Base-by-base conservation (phyloP, 306 rosid genomes). In the Quercus mongolica region DNA sequence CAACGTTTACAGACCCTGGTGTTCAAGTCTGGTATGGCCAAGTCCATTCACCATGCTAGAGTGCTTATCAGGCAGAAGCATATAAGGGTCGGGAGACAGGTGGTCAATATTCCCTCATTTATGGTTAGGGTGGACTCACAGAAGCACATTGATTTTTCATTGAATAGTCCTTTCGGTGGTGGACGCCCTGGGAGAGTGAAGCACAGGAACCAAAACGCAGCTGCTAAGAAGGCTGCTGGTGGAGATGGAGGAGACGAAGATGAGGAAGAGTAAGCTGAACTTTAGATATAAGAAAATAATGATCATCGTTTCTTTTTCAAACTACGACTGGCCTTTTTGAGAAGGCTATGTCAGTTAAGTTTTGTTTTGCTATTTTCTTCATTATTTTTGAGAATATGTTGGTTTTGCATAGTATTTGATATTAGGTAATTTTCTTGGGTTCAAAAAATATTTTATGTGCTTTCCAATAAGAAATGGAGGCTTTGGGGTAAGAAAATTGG, bases 11-110 rank as follows among this genome's bases (percentile, higher is more conserved):
- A 83, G 57, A 86, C 87, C 5, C 75, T 83, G 0, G 87, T 86
- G 12, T 86, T 77, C 83, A 86, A 86, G 79, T 80, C 83, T 23
- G 85, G 87, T 49, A 86, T 86, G 89, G 87, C 89, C n/a, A 86
- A 83, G 73, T 83, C 89, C 4, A 86, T 86, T 68, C 89, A 86
- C 64, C 87, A 83, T 21, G 83, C 87, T 21, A 77, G 89, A 69
- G 89, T 86, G 41, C 80, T 86, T 59, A 86, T 83, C 75, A 80
- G 87, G 72, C 89, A 86, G 52, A 83, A 51, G 83, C 89, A 83
- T 69, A 86, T 86, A 13, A 83, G 76, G 71, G 82, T 70, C 46
- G 84, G 84, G 62, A 84, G 84, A 74, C 87, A 84, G 61, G 84
- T 80, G 31, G 87, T 84, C 26, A 84, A 84, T 20, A 84, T 84